Conservation (phyloP, 2,329 filamentous ascomycete species). For the Alternaria angustiovoidea region DNA sequence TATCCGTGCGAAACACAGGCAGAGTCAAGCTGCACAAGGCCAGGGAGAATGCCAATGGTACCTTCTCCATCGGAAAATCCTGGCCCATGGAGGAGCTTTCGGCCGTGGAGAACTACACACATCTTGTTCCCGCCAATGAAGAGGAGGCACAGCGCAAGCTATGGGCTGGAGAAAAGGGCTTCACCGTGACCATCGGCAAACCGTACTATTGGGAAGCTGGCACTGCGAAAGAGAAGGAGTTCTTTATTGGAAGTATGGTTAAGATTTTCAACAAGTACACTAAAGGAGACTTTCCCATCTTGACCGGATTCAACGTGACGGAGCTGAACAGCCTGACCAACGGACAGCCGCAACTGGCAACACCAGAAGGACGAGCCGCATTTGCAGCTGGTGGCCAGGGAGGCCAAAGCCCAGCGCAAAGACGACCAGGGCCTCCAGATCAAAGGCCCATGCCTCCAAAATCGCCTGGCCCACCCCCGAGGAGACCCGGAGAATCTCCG, state of each 20-base stretch:
- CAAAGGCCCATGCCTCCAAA: constrained; percentile 31
- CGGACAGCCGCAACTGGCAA: constrained; percentile 42
- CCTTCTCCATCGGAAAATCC: constrained; percentile 97
- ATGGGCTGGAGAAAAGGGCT: constrained; percentile 85
- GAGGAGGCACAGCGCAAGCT: constrained; percentile 69
- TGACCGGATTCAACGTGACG: constrained; percentile 81
- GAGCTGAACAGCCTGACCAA: constrained; percentile 81
- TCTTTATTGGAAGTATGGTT: constrained; percentile 94
- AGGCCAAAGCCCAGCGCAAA: constrained; percentile 18
- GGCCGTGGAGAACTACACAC: constrained; percentile 81
- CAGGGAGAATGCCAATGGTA: constrained; percentile 90
- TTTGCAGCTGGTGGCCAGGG: constrained; percentile 16
- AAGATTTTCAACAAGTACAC: constrained; percentile 99
- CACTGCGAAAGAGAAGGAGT: constrained; percentile 95
- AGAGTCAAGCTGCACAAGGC: constrained; percentile 96
- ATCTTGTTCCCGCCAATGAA: constrained; percentile 64
- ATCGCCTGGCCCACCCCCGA: constrained; percentile 30
- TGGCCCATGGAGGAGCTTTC: constrained; percentile 94
- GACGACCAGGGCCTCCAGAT: constrained; percentile 28
- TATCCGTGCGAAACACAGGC: constrained; percentile 90
- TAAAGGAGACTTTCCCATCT: constrained; percentile 69
- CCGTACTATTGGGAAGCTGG: constrained; percentile 97
- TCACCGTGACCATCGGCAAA: constrained; percentile 87
- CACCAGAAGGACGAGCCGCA: constrained; percentile 37
- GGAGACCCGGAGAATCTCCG: constrained; percentile 30